Conservation (phyloP, 73 alveolate species). For the Stentor coeruleus region DNA sequence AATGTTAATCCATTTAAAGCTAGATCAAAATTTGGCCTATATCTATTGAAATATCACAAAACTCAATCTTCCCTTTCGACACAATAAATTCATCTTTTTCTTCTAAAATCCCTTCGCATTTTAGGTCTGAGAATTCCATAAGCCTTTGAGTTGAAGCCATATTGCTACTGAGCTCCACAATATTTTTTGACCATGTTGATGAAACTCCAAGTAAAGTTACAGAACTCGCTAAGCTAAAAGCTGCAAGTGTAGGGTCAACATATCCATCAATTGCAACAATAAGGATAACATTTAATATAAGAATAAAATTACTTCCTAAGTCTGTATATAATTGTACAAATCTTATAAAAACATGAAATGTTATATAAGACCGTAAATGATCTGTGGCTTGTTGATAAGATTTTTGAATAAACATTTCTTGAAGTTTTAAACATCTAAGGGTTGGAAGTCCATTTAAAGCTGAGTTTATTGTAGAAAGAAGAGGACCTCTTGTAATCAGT, state of each 20-base stretch:
- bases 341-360: background rate
- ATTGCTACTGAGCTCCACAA: no score
- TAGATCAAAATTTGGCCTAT: slow-evolving; percentile 76
- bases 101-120: background rate
- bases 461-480: background rate
- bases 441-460: background rate
- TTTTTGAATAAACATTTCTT: no score
- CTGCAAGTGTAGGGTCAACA: background rate
- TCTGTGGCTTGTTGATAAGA: background rate
- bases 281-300: background rate
- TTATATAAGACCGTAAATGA: background rate
- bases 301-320: background rate
- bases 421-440: background rate
- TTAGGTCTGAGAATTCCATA: background rate
- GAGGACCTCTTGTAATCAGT: background rate
- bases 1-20: slow-evolving; percentile 58
- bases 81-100: background rate
- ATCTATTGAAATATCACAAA: slow-evolving; percentile 15
- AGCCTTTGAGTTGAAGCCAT: slow-evolving; percentile 27
- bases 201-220: background rate
- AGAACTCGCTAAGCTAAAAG: background rate
- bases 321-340: background rate
- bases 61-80: background rate
- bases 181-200: background rate
- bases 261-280: background rate